phyloP scores from a whole-genome alignment of 257 asterid genomes.

The Mentha longifolia region DNA sequence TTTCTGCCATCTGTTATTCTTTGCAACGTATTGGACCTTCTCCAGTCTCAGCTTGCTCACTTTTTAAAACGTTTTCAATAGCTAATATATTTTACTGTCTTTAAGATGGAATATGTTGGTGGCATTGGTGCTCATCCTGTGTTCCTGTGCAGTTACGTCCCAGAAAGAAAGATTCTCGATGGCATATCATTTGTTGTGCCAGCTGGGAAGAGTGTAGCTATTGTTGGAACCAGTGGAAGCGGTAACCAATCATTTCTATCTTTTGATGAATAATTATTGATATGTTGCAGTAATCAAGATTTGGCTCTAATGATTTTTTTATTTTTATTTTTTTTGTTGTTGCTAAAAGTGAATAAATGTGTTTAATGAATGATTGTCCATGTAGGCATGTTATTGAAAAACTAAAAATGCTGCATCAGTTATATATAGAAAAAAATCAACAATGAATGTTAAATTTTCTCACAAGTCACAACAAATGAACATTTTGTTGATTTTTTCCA shows the following conservation, averaged over 20 bases:
- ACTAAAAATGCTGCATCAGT: constrained; percentile 19
- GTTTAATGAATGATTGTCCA: too few relatives aligned
- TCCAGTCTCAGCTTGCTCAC: not conserved
- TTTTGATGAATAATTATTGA: constrained; percentile 21
- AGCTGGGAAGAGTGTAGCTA: constrained; percentile 98
- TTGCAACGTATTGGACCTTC: constrained; percentile 1
- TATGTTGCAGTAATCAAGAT: constrained; percentile 26
- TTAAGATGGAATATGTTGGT: constrained; percentile 11
- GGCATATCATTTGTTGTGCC: constrained; percentile 90
- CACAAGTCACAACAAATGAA: not conserved
- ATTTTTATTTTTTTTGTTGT: too few relatives aligned
- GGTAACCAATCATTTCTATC: constrained; percentile 53
- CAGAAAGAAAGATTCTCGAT: constrained; percentile 91
- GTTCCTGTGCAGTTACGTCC: constrained; percentile 61
- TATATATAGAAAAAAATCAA: constrained; percentile 9
- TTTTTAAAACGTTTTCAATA: too few relatives aligned
- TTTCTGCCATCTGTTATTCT: constrained; percentile 10
- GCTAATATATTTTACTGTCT: not conserved
- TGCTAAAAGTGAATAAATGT: constrained; percentile 15
- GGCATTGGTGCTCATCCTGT: constrained; percentile 29
- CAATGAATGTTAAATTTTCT: not conserved
- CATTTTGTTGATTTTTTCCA: not conserved
- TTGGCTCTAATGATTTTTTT: too few relatives aligned
- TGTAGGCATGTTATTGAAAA: constrained; percentile 8
- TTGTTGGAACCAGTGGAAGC: constrained; percentile 99